Conservation (phyloP, 345 rosid species). For the Raphanus sativus region DNA sequence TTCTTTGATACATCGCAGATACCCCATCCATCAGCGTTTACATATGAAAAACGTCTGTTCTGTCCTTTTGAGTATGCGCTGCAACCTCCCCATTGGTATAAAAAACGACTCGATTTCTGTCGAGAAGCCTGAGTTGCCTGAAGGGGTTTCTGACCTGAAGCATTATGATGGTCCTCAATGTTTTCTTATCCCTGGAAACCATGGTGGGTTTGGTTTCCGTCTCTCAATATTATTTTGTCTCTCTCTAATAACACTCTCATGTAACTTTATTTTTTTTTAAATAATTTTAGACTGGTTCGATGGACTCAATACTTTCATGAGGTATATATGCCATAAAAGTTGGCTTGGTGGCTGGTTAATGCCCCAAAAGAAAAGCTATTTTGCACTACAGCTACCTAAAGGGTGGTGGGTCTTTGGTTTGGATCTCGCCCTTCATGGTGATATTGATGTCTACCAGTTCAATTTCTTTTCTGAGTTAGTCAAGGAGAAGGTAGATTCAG, state of each 20-base stretch:
- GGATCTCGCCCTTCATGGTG: conserved; percentile 96
- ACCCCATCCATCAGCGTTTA: conserved; percentile 92
- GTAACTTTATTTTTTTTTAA: not conserved
- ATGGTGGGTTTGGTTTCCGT: conserved; percentile 56
- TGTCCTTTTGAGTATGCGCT: conserved; percentile 95
- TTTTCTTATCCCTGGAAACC: conserved; percentile 95
- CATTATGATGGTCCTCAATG: conserved; percentile 92
- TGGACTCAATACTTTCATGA: conserved; percentile 97
- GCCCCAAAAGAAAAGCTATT: conserved; percentile 99
- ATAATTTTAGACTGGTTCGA: conserved; percentile 82
- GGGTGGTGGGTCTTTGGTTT: conserved; percentile 99
- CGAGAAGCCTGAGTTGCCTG: conserved; percentile 85
- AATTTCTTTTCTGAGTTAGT: conserved; percentile 81
- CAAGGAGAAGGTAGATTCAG: conserved; percentile 62
- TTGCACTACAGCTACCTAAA: conserved; percentile 90
- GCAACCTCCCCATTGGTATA: conserved; percentile 89
- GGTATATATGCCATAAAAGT: conserved; percentile 95
- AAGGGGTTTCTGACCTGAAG: conserved; percentile 64
- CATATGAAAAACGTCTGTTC: conserved; percentile 87
- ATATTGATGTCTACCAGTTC: conserved; percentile 98
- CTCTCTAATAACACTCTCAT: not conserved
- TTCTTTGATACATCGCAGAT: conserved; percentile 48
- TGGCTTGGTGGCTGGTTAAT: conserved; percentile 99
- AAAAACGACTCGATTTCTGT: conserved; percentile 68
- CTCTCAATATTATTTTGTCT: conserved; percentile 23